phyloP scores from a whole-genome alignment of 1,284 basidiomycete species.

The Cutaneotrichosporon spelunceum region DNA sequence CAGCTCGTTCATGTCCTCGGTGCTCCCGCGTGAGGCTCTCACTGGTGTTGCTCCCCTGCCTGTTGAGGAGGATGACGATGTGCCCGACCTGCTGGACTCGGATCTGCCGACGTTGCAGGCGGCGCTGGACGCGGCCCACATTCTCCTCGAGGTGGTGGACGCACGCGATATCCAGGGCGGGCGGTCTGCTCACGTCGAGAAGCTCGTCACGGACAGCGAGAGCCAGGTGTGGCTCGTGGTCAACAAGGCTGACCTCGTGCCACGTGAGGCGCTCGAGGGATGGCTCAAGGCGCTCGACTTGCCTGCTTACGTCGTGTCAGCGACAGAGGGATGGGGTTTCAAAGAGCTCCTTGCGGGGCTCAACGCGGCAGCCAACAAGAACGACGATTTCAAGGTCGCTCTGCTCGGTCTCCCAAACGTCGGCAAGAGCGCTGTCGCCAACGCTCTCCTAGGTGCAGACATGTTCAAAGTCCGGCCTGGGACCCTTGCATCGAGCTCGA shows the following conservation, averaged over 20 bases:
- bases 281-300: constrained; percentile 73
- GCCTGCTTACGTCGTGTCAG: constrained; percentile 69
- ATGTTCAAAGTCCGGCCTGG: constrained; percentile 44
- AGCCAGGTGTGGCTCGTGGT: constrained; percentile 63
- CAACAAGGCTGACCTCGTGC: constrained; percentile 85
- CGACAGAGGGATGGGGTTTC: constrained; percentile 31
- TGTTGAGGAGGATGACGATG: constrained; percentile 51
- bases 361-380: constrained; percentile 24
- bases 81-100: constrained; percentile 62
- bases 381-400: constrained; percentile 31
- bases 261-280: constrained; percentile 70
- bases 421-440: constrained; percentile 78
- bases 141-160: constrained; percentile 79
- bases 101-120: constrained; percentile 65
- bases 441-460: constrained; percentile 63
- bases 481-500: constrained; percentile 61
- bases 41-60: constrained; percentile 18
- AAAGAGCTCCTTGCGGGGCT: constrained; percentile 31
- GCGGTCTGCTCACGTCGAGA: constrained; percentile 65
- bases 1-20: constrained; percentile 28
- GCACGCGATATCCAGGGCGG: constrained; percentile 75
- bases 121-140: constrained; percentile 78
- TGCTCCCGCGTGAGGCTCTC: constrained; percentile 26
- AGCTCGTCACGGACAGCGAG: constrained; percentile 53
- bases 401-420: constrained; percentile 62